Base-by-base conservation (phyloP, 2,329 filamentous ascomycete species). In the Pyricularia sp. region DNA sequence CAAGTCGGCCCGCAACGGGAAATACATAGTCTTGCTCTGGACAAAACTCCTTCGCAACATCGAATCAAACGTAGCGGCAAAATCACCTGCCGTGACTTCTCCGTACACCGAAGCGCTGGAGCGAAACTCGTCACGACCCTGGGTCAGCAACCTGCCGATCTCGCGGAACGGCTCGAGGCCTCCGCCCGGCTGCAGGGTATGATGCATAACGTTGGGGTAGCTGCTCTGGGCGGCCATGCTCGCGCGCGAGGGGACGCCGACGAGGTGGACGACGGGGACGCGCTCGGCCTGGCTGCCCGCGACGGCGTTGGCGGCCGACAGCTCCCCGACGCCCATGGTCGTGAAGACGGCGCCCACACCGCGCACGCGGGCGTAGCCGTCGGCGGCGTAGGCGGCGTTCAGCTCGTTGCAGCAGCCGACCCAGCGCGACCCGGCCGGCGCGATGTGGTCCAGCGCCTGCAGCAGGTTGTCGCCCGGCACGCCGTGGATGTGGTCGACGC, bases 401-500 rank as follows among this genome's bases (percentile, higher is more conserved):
- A 90, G 81, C 73, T 90, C 88, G 71, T 90, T 90, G 68, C 85
- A 84, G 72, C 86, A 90, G 65, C 84, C 84, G 55, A 88, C 83
- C 86, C 86, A 89, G 70, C 81, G 80, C 49, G 90, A 75, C 6
- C 80, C 82, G 62, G 78, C 77, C 44, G 82, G 78, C 28, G 81
- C 78, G 59, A 90, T 75, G 72, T 88, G 88, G 73, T 90, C 88
- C 28, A 90, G 79, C 9, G 86, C 81, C 19, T 84, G 80, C 62
- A 91, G 80, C 72, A 91, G 91, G 77, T 88, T 91, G 75, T 91
- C 88, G 22, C 86, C 87, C 3, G 88, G 87, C n/a, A 90, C 76
- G 60, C 87, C 87, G 69, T 89, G 86, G 65, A 90, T 77, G 12
- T 85, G 88, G 64, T 81, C 78, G 35, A 89, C 81, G 33, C 86